Percentiles rank a stretch among this genome's conserved stretches.
Evolutionary conservation across 176 grass and related monocot genomes (phyloP).

Genomic region (Eleusine indica): DNA sequence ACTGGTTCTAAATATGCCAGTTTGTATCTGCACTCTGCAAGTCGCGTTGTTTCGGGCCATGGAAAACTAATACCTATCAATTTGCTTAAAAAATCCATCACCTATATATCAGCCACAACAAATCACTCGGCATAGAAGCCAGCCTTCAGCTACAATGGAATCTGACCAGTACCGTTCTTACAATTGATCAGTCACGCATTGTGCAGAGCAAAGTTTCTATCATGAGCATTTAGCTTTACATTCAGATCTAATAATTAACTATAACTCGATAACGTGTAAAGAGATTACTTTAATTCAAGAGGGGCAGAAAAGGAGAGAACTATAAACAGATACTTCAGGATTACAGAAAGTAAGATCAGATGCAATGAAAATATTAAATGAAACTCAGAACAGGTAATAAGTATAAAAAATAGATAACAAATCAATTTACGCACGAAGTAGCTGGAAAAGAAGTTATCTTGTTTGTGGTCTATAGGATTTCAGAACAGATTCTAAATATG

Average conservation of each 20-base stretch:
- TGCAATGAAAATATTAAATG: not conserved
- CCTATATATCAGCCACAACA: not conserved
- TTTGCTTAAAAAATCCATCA: too few species aligned
- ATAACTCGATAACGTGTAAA: not conserved
- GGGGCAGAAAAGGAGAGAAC: not conserved
- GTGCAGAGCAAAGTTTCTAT: not conserved
- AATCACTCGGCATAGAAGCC: not conserved
- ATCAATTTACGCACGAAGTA: conserved; percentile 10
- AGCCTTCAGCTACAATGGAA: not conserved
- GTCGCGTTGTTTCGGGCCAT: not conserved
- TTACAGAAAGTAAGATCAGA: not conserved
- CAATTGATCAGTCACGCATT: not conserved
- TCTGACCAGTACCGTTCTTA: not conserved
- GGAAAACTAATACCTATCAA: not conserved
- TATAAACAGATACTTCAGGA: not conserved
- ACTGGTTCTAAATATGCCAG: too few species aligned
- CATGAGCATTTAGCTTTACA: not conserved
- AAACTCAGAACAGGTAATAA: not conserved
- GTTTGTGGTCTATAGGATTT: conserved; percentile 8
- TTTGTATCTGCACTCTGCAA: too few species aligned
- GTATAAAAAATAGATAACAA: not conserved
- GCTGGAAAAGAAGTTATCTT: not conserved
- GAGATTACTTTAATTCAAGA: not conserved
- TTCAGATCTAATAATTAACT: not conserved
- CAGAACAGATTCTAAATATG: conserved; percentile 26